Evolutionary conservation across 345 rosid species (phyloP).

Genomic region (Tarenaya hassleriana): DNA sequence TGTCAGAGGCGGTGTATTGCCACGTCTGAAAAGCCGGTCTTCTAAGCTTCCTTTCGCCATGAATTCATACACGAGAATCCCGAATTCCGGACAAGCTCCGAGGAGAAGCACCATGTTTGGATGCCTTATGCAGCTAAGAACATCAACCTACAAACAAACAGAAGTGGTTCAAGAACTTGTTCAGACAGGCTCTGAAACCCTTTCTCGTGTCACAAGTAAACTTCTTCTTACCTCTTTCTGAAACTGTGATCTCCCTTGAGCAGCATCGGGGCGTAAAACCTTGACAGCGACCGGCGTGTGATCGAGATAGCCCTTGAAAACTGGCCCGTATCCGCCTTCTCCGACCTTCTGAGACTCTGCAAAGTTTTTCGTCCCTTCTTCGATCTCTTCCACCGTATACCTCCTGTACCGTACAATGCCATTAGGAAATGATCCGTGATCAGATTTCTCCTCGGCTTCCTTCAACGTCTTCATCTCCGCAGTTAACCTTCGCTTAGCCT

Average conservation of each 20-base stretch:
- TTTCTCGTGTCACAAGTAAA: too few species aligned
- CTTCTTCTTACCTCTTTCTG: conserved; percentile 56
- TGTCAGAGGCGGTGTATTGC: conserved; percentile 49
- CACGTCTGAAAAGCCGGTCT: conserved; percentile 54
- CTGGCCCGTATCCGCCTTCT: conserved; percentile 99
- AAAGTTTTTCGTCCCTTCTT: conserved; percentile 62
- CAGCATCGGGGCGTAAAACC: conserved; percentile 87
- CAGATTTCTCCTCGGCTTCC: conserved; percentile 42
- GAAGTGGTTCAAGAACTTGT: too few species aligned
- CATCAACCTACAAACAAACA: conserved; percentile 58
- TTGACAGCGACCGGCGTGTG: conserved; percentile 85
- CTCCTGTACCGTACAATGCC: conserved; percentile 54
- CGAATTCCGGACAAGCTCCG: conserved; percentile 93
- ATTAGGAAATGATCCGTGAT: conserved; percentile 11
- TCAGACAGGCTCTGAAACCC: too few species aligned
- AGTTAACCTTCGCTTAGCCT: conserved; percentile 45
- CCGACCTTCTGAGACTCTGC: conserved; percentile 52
- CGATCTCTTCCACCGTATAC: conserved; percentile 72
- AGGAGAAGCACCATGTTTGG: conserved; percentile 97
- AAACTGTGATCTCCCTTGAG: conserved; percentile 86
- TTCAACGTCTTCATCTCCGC: conserved; percentile 42
- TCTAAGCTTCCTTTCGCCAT: conserved; percentile 91
- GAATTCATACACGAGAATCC: conserved; percentile 79
- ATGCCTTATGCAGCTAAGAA: conserved; percentile 84
- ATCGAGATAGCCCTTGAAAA: conserved; percentile 71